Percentiles rank a stretch among this genome's conserved stretches.
phyloP scores from a whole-genome alignment of 1,284 basidiomycete species.

The Mycena sp. region DNA sequence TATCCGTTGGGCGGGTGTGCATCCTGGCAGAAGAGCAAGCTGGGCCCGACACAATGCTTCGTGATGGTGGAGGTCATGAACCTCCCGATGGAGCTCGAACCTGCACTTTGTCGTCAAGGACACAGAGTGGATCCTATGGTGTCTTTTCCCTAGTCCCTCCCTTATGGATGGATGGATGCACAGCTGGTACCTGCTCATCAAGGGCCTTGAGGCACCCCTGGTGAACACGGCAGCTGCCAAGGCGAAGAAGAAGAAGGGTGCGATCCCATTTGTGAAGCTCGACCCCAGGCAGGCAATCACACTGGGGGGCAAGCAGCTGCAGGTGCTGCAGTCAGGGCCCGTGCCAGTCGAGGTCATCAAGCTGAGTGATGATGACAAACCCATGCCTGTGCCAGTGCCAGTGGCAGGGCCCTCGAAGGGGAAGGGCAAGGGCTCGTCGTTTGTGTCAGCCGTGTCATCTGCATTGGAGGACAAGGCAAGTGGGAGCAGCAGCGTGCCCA shows the following conservation, averaged over 20 bases:
- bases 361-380: slow-evolving; percentile 33
- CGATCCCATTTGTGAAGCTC: slow-evolving; percentile 53
- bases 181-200: slow-evolving; percentile 71
- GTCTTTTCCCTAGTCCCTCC: neutral
- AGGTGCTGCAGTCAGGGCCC: slow-evolving; percentile 61
- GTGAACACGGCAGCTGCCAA: slow-evolving; percentile 5
- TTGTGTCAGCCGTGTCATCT: slow-evolving; percentile 15
- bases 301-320: slow-evolving; percentile 45
- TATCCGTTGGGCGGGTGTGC: slow-evolving; percentile 50
- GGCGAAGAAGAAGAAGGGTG: slow-evolving; percentile 16
- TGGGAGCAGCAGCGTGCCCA: slow-evolving; percentile 4
- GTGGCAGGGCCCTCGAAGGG: slow-evolving; percentile 17
- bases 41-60: slow-evolving; percentile 55
- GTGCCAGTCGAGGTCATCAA: slow-evolving; percentile 26
- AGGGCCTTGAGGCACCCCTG: slow-evolving; percentile 35
- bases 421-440: slow-evolving; percentile 29
- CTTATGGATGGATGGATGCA: no score
- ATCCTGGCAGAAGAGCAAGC: slow-evolving; percentile 58
- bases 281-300: slow-evolving; percentile 48
- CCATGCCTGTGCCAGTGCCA: slow-evolving; percentile 23
- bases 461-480: slow-evolving; percentile 30
- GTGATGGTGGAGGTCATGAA: slow-evolving; percentile 71
- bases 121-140: slow-evolving; percentile 75
- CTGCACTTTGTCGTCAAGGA: slow-evolving; percentile 66
- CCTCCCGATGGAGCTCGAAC: slow-evolving; percentile 48